Percentiles rank a stretch among this genome's conserved stretches.
These are phyloP conservation scores for Gigaspora rosea DNA, from an alignment of 192 early-diverging fungal genomes.

Conservation along the genomic window DNA sequence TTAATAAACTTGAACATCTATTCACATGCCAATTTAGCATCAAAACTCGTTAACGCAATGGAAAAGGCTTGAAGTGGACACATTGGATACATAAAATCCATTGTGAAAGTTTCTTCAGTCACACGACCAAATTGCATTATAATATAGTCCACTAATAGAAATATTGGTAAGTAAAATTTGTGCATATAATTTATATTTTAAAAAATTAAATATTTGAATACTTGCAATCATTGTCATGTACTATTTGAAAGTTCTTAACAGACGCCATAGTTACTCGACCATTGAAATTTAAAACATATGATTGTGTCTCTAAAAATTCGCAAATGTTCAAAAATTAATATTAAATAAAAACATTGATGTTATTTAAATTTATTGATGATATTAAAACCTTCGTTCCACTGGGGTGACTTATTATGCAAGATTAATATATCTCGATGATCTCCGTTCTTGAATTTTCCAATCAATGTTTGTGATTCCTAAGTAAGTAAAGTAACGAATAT, in stretches of 20 bases:
- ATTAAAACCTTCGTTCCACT: slow-evolving; percentile 82
- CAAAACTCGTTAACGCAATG: slow-evolving; percentile 87
- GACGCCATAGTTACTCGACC: slow-evolving; percentile 85
- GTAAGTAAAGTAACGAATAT: not conserved
- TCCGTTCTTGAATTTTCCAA: slow-evolving; percentile 56
- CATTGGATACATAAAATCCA: slow-evolving; percentile 93
- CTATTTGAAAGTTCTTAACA: slow-evolving; percentile 97
- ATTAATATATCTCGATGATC: slow-evolving; percentile 67
- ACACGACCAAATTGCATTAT: slow-evolving; percentile 92
- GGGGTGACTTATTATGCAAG: slow-evolving; percentile 88
- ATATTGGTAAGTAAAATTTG: not conserved
- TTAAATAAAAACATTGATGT: not conserved
- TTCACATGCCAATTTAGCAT: slow-evolving; percentile 90
- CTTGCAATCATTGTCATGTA: slow-evolving; percentile 86
- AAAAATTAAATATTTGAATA: not conserved
- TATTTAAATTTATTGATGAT: not conserved
- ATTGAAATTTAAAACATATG: slow-evolving; percentile 93
- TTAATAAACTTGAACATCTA: slow-evolving; percentile 39
- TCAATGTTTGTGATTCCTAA: slow-evolving; percentile 62
- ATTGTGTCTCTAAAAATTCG: slow-evolving; percentile 67
- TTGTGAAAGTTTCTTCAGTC: slow-evolving; percentile 72
- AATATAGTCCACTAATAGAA: slow-evolving; percentile 80
- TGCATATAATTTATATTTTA: not conserved
- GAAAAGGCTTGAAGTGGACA: slow-evolving; percentile 86
- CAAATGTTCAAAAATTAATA: not conserved